Percentiles rank a stretch among this genome's conserved stretches.
Conservation (phyloP, 768 basidiomycete species). For the Lactarius psammicola region DNA sequence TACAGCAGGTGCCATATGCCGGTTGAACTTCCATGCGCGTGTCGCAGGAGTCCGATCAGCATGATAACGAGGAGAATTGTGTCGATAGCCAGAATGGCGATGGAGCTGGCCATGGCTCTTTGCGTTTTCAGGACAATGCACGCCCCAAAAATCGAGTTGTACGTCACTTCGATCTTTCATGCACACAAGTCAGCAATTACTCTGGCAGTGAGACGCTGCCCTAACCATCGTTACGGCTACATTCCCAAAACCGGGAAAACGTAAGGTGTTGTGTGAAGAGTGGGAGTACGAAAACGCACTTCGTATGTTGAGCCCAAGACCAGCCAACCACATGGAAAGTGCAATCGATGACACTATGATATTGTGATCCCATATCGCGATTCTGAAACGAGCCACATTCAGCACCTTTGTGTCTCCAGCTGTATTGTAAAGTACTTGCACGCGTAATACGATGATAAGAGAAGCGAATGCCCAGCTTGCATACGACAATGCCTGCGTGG, state of each 20-base stretch:
- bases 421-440: neutral
- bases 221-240: neutral
- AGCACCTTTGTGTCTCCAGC: neutral
- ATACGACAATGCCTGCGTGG: neutral
- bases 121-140: neutral
- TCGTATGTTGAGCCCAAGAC: neutral
- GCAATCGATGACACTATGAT: neutral
- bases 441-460: conserved; percentile 2
- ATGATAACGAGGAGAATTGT: neutral
- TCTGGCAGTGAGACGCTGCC: neutral
- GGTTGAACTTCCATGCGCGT: neutral
- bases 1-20: neutral
- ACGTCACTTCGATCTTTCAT: neutral
- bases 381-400: neutral
- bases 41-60: conserved; percentile 1
- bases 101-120: neutral
- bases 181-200: neutral
- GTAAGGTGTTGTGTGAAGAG: neutral
- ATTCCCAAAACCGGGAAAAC: neutral
- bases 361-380: conserved; percentile 1
- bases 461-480: neutral
- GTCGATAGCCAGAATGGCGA: neutral
- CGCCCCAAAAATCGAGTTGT: neutral
- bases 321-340: neutral
- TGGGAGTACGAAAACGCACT: neutral